These are phyloP conservation scores for Eurotiales sp. DNA, from an alignment of 2,329 filamentous ascomycete species.

Conservation along the genomic window DNA sequence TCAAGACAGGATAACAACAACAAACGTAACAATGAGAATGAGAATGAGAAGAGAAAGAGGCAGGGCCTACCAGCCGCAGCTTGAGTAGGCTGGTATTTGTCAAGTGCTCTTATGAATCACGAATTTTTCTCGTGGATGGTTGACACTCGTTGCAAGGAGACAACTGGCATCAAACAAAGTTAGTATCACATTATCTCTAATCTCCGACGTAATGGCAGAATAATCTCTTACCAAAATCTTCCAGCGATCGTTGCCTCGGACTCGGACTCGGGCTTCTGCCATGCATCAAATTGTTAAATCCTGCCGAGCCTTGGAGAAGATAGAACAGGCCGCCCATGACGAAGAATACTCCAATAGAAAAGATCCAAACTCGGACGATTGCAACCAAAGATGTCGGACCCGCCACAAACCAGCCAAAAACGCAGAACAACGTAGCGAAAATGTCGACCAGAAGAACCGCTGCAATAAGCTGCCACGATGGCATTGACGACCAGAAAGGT, in stretches of 20 bases:
- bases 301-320: conserved; percentile 73
- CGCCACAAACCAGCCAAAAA: conserved; percentile 77
- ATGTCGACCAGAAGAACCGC: conserved; percentile 80
- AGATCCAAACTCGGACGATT: conserved; percentile 85
- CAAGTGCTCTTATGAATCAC: conserved; percentile 52
- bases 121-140: conserved; percentile 87
- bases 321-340: conserved; percentile 76
- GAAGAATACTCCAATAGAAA: conserved; percentile 85
- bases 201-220: too few species aligned
- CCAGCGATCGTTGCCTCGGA: conserved; percentile 77
- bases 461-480: conserved; percentile 76
- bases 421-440: conserved; percentile 77
- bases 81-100: background rate
- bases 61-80: background rate
- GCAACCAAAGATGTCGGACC: conserved; percentile 72
- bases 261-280: conserved; percentile 78
- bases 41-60: background rate
- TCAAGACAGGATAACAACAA: background rate
- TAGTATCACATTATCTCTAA: background rate
- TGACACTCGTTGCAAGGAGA: conserved; percentile 83
- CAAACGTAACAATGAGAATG: background rate
- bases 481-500: conserved; percentile 85
- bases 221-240: conserved; percentile 73
- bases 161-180: conserved; percentile 53
- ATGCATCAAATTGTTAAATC: conserved; percentile 92